Evolutionary conservation across 2,329 filamentous ascomycete species (phyloP).

Genomic region (Lithohypha guttulata): DNA sequence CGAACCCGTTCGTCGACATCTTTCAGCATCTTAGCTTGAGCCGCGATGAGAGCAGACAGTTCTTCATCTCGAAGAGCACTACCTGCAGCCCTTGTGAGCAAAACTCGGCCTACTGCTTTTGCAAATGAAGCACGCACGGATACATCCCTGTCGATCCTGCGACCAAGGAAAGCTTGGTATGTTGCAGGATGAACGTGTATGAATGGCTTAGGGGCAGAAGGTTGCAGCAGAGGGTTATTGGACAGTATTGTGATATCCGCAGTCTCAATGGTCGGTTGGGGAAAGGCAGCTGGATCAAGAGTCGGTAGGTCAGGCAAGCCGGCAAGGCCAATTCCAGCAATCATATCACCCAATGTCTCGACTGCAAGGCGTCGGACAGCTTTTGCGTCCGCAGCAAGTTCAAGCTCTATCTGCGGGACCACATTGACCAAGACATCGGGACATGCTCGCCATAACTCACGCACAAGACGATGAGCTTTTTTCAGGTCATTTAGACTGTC

Average conservation of each 20-base stretch:
- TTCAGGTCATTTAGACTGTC: conserved; percentile 76
- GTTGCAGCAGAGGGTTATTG: conserved; percentile 57
- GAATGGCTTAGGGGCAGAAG: conserved; percentile 81
- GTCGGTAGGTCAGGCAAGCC: conserved; percentile 63
- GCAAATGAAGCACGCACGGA: conserved; percentile 80
- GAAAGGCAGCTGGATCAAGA: conserved; percentile 75
- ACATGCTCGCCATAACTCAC: conserved; percentile 87
- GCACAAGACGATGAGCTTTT: conserved; percentile 79
- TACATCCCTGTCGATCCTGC: conserved; percentile 76
- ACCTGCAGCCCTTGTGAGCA: conserved; percentile 82
- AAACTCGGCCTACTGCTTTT: conserved; percentile 69
- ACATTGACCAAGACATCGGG: conserved; percentile 85
- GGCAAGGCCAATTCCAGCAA: conserved; percentile 83
- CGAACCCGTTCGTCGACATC: conserved; percentile 89
- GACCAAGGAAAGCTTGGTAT: conserved; percentile 74
- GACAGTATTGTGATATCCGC: conserved; percentile 47
- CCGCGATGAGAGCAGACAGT: conserved; percentile 61
- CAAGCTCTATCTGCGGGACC: conserved; percentile 83
- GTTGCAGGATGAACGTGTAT: conserved; percentile 66
- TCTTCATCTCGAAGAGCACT: conserved; percentile 79
- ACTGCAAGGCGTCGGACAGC: conserved; percentile 79
- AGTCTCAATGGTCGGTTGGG: conserved; percentile 51
- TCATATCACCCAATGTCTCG: conserved; percentile 89
- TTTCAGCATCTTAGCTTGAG: conserved; percentile 67
- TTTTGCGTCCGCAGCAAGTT: conserved; percentile 80